Conservation (phyloP, 176 grass and related monocot genomes). For the Saccharum officinarum region DNA sequence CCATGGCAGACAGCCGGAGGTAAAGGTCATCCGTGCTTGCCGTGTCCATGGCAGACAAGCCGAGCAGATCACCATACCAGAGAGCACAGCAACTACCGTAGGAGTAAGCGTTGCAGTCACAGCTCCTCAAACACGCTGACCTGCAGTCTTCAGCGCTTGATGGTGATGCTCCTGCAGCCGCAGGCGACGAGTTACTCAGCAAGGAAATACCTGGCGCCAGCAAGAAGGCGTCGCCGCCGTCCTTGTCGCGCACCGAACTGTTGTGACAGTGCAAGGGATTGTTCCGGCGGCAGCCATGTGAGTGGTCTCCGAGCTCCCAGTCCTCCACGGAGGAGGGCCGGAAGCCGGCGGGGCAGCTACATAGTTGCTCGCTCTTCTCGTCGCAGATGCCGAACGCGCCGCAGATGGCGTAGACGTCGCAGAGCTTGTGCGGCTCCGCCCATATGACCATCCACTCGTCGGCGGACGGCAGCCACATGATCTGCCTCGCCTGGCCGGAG, state of each 20-base stretch:
- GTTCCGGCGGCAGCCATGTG: constrained; percentile 36
- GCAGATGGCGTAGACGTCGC: constrained; percentile 44
- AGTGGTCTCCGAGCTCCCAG: constrained; percentile 35
- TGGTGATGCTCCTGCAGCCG: no score
- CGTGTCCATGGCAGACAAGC: not conserved
- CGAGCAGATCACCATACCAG: constrained; percentile 45
- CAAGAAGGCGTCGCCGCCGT: constrained; percentile 24
- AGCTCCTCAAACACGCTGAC: constrained; percentile 42
- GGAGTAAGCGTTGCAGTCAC: constrained; percentile 51
- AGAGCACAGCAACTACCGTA: constrained; percentile 31
- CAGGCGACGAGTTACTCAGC: not conserved
- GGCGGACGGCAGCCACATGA: constrained; percentile 29
- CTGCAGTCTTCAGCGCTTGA: constrained; percentile 31
- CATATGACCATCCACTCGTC: constrained; percentile 36
- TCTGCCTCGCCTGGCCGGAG: constrained; percentile 43
- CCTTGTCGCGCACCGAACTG: not conserved
- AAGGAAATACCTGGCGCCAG: constrained; percentile 8
- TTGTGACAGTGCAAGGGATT: constrained; percentile 17
- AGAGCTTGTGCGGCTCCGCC: constrained; percentile 36
- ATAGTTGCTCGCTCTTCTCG: constrained; percentile 20
- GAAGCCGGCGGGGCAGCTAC: constrained; percentile 48
- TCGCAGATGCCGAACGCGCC: constrained; percentile 49
- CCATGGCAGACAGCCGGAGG: constrained; percentile 39
- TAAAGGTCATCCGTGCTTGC: constrained; percentile 14
- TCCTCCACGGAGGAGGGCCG: not conserved